phyloP scores from a whole-genome alignment of 169 alveolate species.

The Plasmodium malariae region DNA sequence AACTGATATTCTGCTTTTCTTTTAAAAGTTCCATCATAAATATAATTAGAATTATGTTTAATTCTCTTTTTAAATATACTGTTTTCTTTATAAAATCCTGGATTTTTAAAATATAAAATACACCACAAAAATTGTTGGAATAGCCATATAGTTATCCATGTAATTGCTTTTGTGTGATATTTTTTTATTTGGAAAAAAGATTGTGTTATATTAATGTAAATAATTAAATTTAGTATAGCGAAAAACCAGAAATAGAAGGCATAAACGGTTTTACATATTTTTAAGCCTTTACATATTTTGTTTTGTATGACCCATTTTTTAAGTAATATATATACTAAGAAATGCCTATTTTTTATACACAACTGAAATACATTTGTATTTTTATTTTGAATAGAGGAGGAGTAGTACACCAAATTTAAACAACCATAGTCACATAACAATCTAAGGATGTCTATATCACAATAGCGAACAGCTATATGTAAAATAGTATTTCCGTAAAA shows the following conservation, averaged over 20 bases:
- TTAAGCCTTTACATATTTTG: slow-evolving; percentile 78
- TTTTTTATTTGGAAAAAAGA: slow-evolving; percentile 19
- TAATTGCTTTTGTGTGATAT: slow-evolving; percentile 24
- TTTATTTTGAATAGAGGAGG: slow-evolving; percentile 62
- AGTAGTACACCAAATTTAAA: slow-evolving; percentile 37
- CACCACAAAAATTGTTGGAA: slow-evolving; percentile 69
- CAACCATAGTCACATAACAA: slow-evolving; percentile 72
- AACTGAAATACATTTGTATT: slow-evolving; percentile 70
- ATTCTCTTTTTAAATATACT: slow-evolving; percentile 8
- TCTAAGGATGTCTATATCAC: slow-evolving; percentile 78
- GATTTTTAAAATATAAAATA: slow-evolving; percentile 47
- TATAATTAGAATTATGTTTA: slow-evolving; percentile 7
- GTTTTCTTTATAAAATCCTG: slow-evolving; percentile 68
- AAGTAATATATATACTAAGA: slow-evolving; percentile 43
- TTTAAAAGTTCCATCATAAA: slow-evolving; percentile 25
- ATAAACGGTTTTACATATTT: slow-evolving; percentile 80
- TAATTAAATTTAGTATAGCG: slow-evolving; percentile 77
- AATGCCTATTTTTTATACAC: slow-evolving; percentile 72
- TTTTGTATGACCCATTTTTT: slow-evolving; percentile 76
- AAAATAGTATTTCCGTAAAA: slow-evolving; percentile 83
- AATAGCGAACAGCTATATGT: slow-evolving; percentile 83
- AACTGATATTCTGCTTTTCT: slow-evolving; percentile 54
- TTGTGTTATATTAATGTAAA: slow-evolving; percentile 48
- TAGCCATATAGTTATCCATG: slow-evolving; percentile 46
- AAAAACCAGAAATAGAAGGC: slow-evolving; percentile 85